Evolutionary conservation across 805 yeast genomes (phyloP).

Genomic region (Saccharomycopsis fermentans): DNA sequence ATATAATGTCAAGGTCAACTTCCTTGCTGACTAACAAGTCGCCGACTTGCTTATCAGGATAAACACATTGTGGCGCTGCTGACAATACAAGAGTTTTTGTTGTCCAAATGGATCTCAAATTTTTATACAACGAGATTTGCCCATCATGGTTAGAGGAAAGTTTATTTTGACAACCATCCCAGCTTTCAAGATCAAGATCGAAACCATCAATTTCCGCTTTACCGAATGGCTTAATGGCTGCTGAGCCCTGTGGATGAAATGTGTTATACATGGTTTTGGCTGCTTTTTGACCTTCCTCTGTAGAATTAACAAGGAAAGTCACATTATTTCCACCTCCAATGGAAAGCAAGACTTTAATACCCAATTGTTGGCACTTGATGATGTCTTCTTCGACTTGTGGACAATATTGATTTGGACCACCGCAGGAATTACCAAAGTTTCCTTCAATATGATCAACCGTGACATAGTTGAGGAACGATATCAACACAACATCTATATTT

Average conservation of each 20-base stretch:
- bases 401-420: conserved; percentile 13
- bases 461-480: conserved; percentile 17
- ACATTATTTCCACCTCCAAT: conserved; percentile 6
- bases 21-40: conserved; percentile 29
- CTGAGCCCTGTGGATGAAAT: conserved; percentile 5
- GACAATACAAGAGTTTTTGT: conserved; percentile 47
- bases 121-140: conserved; percentile 36
- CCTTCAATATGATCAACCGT: conserved; percentile 20
- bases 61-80: conserved; percentile 61
- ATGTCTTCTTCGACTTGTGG: conserved; percentile 11
- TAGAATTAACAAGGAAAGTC: not conserved
- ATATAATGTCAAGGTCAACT: conserved; percentile 41
- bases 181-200: conserved; percentile 61
- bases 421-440: conserved; percentile 36
- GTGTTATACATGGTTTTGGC: conserved; percentile 7
- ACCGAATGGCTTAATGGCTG: conserved; percentile 34
- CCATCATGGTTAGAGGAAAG: conserved; percentile 34
- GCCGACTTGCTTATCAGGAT: conserved; percentile 37
- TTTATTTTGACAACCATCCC: conserved; percentile 20
- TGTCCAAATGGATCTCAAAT: conserved; percentile 18
- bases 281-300: not conserved
- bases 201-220: conserved; percentile 56
- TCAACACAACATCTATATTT: conserved; percentile 8
- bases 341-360: conserved; percentile 13
- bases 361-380: conserved; percentile 6